phyloP scores from a whole-genome alignment of 148 eudicot genomes.

The Tetragonia tetragonoides region DNA sequence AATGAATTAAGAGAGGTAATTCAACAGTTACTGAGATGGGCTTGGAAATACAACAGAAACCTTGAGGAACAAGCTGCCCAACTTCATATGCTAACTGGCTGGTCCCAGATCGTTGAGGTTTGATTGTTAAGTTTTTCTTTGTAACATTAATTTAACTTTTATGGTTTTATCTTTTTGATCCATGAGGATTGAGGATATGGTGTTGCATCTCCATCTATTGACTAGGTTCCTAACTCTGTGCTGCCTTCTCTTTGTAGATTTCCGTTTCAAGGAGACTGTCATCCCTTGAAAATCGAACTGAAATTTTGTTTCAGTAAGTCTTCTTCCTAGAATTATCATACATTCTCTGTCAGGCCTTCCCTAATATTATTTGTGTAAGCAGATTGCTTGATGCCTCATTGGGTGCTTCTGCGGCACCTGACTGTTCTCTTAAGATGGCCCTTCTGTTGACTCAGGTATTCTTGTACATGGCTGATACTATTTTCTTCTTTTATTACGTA shows the following conservation, averaged over 20 bases:
- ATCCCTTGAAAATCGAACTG: slow-evolving; percentile 65
- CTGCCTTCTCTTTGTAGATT: slow-evolving; percentile 42
- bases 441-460: slow-evolving; percentile 75
- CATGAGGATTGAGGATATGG: background rate
- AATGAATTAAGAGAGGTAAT: slow-evolving; percentile 66
- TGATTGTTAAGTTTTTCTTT: background rate
- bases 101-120: slow-evolving; percentile 96
- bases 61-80: slow-evolving; percentile 98
- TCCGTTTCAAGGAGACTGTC: slow-evolving; percentile 87
- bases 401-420: slow-evolving; percentile 78
- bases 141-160: background rate
- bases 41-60: slow-evolving; percentile 93
- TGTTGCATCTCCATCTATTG: background rate
- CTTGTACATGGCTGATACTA: background rate
- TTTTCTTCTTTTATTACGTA: background rate
- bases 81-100: slow-evolving; percentile 95
- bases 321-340: background rate
- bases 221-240: background rate
- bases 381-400: slow-evolving; percentile 92
- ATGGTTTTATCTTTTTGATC: background rate
- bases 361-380: slow-evolving; percentile 15
- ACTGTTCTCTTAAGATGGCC: slow-evolving; percentile 94
- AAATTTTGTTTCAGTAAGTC: slow-evolving; percentile 81
- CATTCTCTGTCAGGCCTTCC: slow-evolving; percentile 9
- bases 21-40: slow-evolving; percentile 88